Percentiles rank a stretch among this genome's conserved stretches.
Evolutionary conservation across 2,329 filamentous ascomycete species (phyloP).

Genomic region (Ceratocystis destructans): DNA sequence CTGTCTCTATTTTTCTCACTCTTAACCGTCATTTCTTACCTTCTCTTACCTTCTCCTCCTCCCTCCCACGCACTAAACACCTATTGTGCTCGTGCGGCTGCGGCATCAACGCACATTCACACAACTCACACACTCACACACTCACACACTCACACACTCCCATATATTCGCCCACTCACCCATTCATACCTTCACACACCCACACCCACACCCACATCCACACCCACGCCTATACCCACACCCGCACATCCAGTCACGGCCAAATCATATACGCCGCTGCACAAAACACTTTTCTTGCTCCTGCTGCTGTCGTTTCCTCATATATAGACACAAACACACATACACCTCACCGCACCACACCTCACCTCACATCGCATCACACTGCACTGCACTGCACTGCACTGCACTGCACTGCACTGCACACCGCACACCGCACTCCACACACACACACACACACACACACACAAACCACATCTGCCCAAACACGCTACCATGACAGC

Average conservation of each 20-base stretch:
- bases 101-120: too few species aligned
- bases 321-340: too few species aligned
- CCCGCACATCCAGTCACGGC: background rate
- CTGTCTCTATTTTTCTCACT: slow-evolving; percentile 7
- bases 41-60: slow-evolving; percentile 19
- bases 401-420: too few species aligned
- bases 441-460: background rate
- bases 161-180: background rate
- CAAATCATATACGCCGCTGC: background rate
- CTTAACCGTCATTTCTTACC: slow-evolving; percentile 1
- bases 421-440: too few species aligned
- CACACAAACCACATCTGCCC: background rate
- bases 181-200: background rate
- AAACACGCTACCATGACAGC: slow-evolving; percentile 4
- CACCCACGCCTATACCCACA: background rate
- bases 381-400: too few species aligned
- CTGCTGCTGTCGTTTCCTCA: too few species aligned
- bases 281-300: too few species aligned
- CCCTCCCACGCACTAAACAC: slow-evolving; percentile 16
- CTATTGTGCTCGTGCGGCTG: too few species aligned
- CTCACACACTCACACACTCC: background rate
- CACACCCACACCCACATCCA: background rate
- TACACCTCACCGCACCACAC: too few species aligned
- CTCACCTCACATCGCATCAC: too few species aligned
- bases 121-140: too few species aligned